Percentiles rank a stretch among this genome's conserved stretches.
Evolutionary conservation across 2,329 filamentous ascomycete genomes (phyloP).

Genomic region (Metarhizium brunneum): DNA sequence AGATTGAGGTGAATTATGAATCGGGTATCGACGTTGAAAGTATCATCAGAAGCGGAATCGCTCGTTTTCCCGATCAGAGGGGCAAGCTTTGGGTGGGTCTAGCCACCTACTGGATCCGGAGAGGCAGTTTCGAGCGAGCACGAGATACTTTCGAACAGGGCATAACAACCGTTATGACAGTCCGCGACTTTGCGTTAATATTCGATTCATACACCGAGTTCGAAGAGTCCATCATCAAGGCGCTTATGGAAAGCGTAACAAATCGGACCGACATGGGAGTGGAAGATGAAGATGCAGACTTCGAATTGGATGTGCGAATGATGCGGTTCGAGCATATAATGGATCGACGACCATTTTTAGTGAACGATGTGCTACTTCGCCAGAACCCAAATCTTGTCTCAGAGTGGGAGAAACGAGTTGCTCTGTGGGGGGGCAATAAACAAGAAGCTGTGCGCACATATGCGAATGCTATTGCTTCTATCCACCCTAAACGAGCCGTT

Average conservation of each 20-base stretch:
- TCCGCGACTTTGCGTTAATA: slow-evolving; percentile 90
- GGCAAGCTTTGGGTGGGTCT: slow-evolving; percentile 92
- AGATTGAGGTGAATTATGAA: slow-evolving; percentile 73
- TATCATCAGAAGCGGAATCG: slow-evolving; percentile 87
- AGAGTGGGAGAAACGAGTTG: slow-evolving; percentile 97
- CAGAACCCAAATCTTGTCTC: slow-evolving; percentile 95
- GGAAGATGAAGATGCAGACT: slow-evolving; percentile 75
- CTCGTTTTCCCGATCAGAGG: slow-evolving; percentile 83
- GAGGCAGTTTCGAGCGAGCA: slow-evolving; percentile 84
- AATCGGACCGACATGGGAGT: slow-evolving; percentile 68
- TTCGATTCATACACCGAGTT: slow-evolving; percentile 97
- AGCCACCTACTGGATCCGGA: slow-evolving; percentile 93
- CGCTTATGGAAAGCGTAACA: slow-evolving; percentile 82
- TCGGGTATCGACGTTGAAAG: slow-evolving; percentile 81
- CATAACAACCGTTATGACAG: slow-evolving; percentile 96
- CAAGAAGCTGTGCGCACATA: slow-evolving; percentile 88
- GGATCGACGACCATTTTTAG: slow-evolving; percentile 88
- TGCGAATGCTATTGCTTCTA: slow-evolving; percentile 84
- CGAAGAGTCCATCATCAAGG: slow-evolving; percentile 88
- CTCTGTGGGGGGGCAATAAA: slow-evolving; percentile 89
- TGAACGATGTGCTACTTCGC: slow-evolving; percentile 89
- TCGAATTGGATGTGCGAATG: slow-evolving; percentile 94
- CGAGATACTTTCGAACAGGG: slow-evolving; percentile 93
- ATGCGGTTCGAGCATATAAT: slow-evolving; percentile 96
- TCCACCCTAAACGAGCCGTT: slow-evolving; percentile 87